These are phyloP conservation scores for Carex kokanica DNA, from an alignment of 176 grass and related monocot species.

Conservation along the genomic window DNA sequence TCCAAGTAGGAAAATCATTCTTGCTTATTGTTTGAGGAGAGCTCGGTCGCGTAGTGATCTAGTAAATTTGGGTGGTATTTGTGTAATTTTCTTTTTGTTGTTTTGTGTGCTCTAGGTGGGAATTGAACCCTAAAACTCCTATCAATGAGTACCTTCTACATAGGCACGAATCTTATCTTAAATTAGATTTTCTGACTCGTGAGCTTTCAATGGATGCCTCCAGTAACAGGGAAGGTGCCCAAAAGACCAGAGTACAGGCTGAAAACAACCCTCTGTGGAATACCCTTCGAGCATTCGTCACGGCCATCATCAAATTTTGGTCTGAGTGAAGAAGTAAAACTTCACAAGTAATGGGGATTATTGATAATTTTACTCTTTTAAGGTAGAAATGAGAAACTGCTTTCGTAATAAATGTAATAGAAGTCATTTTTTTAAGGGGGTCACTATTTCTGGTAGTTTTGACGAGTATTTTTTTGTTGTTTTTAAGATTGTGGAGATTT, in stretches of 20 bases:
- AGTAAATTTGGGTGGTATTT: not conserved
- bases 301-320: slow-evolving; percentile 26
- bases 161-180: slow-evolving; percentile 32
- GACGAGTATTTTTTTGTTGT: not conserved
- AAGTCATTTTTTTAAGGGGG: not conserved
- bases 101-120: slow-evolving; percentile 25
- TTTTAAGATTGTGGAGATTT: not conserved
- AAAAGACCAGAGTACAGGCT: slow-evolving; percentile 21
- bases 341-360: not conserved
- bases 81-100: slow-evolving; percentile 25
- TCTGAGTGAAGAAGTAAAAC: slow-evolving; percentile 11
- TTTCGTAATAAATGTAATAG: not conserved
- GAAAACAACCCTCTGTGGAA: slow-evolving; percentile 22
- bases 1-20: not conserved
- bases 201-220: slow-evolving; percentile 32
- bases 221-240: slow-evolving; percentile 25
- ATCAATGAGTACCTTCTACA: slow-evolving; percentile 29
- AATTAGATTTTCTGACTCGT: slow-evolving; percentile 32
- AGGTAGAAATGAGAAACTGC: not conserved
- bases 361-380: not conserved
- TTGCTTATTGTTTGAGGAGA: not conserved
- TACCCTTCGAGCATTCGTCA: slow-evolving; percentile 16
- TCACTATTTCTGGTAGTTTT: not conserved
- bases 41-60: not conserved
- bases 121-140: slow-evolving; percentile 19